Percentiles rank a stretch among this genome's conserved stretches.
Conservation (phyloP, 345 rosid genomes). For the Sonneratia caseolaris region DNA sequence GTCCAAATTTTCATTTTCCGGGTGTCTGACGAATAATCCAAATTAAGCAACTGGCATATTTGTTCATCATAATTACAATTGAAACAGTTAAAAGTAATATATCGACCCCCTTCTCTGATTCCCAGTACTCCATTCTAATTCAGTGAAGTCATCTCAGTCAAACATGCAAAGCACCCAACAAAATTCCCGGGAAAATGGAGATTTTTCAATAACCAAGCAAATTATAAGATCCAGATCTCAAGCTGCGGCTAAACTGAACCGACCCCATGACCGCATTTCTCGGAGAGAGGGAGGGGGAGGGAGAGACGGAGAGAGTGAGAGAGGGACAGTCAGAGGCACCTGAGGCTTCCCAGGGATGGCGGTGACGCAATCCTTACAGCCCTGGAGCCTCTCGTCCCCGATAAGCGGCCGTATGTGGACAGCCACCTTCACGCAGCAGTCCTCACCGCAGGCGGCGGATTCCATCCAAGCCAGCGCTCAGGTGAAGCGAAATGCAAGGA, state of each 20-base stretch:
- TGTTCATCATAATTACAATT: neutral
- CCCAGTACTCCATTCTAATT: neutral
- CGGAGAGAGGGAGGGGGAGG: neutral
- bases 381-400: constrained; percentile 81
- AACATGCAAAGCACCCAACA: neutral
- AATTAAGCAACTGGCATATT: neutral
- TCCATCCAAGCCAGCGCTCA: constrained; percentile 30
- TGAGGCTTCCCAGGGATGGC: constrained; percentile 87
- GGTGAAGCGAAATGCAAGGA: constrained; percentile 1
- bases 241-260: neutral
- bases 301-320: constrained; percentile 5
- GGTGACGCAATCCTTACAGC: constrained; percentile 93
- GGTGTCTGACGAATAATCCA: neutral
- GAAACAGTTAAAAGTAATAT: neutral
- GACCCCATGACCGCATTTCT: neutral
- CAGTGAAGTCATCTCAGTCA: constrained; percentile 1
- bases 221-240: constrained; percentile 42
- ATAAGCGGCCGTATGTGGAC: constrained; percentile 96
- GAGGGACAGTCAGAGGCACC: constrained; percentile 31
- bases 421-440: constrained; percentile 94
- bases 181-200: constrained; percentile 1
- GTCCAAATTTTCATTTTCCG: neutral
- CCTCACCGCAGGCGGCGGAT: constrained; percentile 41
- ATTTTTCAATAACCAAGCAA: neutral
- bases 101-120: neutral